A percentile compares a stretch with the other conserved stretches of the same genome.
These are phyloP conservation scores for Pigoraptor vietnamica DNA, from an alignment of 78 protist genomes.

Conservation along the genomic window DNA sequence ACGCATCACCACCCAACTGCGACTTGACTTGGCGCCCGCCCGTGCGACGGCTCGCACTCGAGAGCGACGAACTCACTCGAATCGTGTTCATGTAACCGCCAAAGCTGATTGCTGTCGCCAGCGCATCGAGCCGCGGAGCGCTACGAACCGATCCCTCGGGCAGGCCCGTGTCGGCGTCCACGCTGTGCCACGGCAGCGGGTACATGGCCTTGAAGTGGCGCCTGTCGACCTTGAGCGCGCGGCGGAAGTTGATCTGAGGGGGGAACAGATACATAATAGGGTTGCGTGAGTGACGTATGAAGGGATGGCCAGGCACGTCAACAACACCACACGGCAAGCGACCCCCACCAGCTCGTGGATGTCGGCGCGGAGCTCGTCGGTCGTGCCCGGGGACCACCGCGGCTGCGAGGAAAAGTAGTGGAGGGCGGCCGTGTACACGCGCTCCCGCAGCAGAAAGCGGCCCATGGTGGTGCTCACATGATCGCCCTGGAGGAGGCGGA, in stretches of 20 bases:
- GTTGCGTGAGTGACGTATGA: no score
- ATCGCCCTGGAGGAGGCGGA: not conserved
- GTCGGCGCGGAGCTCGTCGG: not conserved
- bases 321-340: no score
- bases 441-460: slow-evolving; percentile 1
- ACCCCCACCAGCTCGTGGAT: not conserved
- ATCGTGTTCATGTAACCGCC: not conserved
- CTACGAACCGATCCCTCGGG: not conserved
- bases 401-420: not conserved
- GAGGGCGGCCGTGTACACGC: not conserved
- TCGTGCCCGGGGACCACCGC: not conserved
- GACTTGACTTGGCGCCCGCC: no score
- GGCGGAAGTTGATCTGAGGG: not conserved
- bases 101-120: not conserved
- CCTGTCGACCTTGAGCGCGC: not conserved
- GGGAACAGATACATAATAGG: not conserved
- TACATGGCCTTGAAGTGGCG: not conserved
- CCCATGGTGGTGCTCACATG: not conserved
- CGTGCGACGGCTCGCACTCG: no score
- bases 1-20: no score
- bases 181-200: not conserved
- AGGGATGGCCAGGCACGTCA: no score
- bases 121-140: not conserved
- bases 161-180: not conserved
- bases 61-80: not conserved